Evolutionary conservation across 345 rosid species (phyloP).

Genomic region (Aquilaria sinensis): DNA sequence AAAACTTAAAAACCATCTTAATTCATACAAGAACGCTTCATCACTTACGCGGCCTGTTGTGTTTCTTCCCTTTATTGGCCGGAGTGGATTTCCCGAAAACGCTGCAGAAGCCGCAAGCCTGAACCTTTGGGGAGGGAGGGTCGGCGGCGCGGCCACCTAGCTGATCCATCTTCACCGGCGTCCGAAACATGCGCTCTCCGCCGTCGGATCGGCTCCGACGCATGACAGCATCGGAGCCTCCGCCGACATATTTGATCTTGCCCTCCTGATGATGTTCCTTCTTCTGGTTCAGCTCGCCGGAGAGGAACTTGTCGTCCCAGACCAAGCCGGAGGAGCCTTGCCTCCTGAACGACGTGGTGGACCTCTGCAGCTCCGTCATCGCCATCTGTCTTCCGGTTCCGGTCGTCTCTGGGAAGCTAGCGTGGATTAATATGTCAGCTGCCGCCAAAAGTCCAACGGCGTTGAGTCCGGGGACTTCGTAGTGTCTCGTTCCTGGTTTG

Average conservation of each 20-base stretch:
- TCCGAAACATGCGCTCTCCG: conserved; percentile 12
- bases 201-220: conserved; percentile 34
- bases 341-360: conserved; percentile 69
- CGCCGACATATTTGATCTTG: not conserved
- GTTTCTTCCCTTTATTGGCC: conserved; percentile 13
- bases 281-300: conserved; percentile 29
- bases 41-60: not conserved
- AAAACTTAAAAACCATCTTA: too few species aligned
- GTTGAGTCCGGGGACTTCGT: conserved; percentile 10
- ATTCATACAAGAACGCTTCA: too few species aligned
- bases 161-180: conserved; percentile 13
- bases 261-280: conserved; percentile 4
- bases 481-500: not conserved
- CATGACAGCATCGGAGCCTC: conserved; percentile 20
- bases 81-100: conserved; percentile 30
- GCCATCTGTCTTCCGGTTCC: conserved; percentile 1
- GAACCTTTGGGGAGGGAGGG: conserved; percentile 65
- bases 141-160: conserved; percentile 26
- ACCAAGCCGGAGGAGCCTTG: conserved; percentile 84
- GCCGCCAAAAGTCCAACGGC: conserved; percentile 2
- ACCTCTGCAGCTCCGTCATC: conserved; percentile 49
- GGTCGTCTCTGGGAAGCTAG: not conserved
- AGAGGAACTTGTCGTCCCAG: conserved; percentile 61
- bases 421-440: too few species aligned
- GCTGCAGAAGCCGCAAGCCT: conserved; percentile 54